phyloP scores from a whole-genome alignment of 192 early-diverging fungal species.

The Coemansia sp. region DNA sequence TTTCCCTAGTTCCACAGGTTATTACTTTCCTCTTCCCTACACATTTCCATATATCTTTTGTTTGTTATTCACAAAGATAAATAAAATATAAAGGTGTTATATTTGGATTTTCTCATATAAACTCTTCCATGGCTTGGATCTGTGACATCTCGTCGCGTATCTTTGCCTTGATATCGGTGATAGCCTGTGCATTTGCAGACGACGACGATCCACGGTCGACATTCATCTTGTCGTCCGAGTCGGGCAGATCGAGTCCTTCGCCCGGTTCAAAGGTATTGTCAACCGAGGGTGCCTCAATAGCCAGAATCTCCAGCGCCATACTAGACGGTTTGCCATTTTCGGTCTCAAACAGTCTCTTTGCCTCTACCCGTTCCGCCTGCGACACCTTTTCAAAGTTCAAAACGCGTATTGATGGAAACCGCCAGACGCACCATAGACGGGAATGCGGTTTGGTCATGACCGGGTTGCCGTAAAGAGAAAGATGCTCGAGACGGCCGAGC shows the following conservation, averaged over 20 bases:
- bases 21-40: not conserved
- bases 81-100: not conserved
- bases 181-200: conserved; percentile 26
- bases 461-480: conserved; percentile 89
- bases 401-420: conserved; percentile 72
- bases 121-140: conserved; percentile 52
- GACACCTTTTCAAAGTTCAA: conserved; percentile 84
- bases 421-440: conserved; percentile 80
- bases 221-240: conserved; percentile 3
- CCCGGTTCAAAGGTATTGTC: conserved; percentile 87
- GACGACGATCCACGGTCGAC: conserved; percentile 7
- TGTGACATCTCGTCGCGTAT: conserved; percentile 52
- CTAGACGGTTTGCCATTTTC: conserved; percentile 64
- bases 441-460: conserved; percentile 82
- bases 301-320: conserved; percentile 64
- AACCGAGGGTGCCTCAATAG: conserved; percentile 45
- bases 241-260: conserved; percentile 56
- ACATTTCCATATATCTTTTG: not conserved
- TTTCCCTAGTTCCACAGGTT: no score
- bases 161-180: conserved; percentile 45
- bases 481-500: conserved; percentile 52
- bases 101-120: conserved; percentile 15
- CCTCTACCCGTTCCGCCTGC: conserved; percentile 76
- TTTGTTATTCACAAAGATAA: not conserved
- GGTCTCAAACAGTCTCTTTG: conserved; percentile 73